Base-by-base conservation (phyloP, 179 eudicot genomes). In the Amaranthus tricolor region DNA sequence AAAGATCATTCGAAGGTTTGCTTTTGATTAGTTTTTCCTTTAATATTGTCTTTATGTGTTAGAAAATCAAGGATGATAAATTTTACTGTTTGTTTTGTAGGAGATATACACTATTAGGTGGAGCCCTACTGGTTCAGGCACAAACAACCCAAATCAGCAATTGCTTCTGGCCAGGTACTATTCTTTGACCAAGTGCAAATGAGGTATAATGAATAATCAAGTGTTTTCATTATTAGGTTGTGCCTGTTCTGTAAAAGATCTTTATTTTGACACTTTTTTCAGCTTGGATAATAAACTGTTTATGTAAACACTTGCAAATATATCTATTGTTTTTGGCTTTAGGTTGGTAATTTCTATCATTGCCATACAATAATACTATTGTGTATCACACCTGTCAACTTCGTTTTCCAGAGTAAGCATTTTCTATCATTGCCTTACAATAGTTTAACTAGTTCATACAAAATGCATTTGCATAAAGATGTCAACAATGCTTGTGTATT, bases 51-150 rank as follows among this genome's bases (percentile, higher is more conserved):
- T 10, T 7, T 67, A n/a, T 4, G 52, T 57, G n/a, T 3, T 66
- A 53, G 14, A 53, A 40, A 53, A n/a, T 17, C n/a, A 21, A 54
- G 60, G 55, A 9, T 57, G 16, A 65, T 20, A 24, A 59, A 40
- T 2, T 53, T 20, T 56, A 10, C 6, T 43, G 2, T 20, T 45
- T 15, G 31, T 14, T 40, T 50, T 83, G 62, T 74, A 96, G 99
- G 99, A 96, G 80, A 93, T 96, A 73, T 91, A 93, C 84, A 91
- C 99, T 61, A 90, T 96, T 74, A 81, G 93, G 80, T 96, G 99
- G 99, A 96, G 99, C 82, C 99, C 99, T 70, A 93, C 98, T 58
- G 99, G 99, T 59, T 81, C 86, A 11, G 94, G 92, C 15, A 89
- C 98, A 52, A 88, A 77, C 83, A 96, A 96, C 77, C 96, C 99